These are phyloP conservation scores for Erodium chrysanthum DNA, from an alignment of 441 rosid genomes.

Conservation along the genomic window DNA sequence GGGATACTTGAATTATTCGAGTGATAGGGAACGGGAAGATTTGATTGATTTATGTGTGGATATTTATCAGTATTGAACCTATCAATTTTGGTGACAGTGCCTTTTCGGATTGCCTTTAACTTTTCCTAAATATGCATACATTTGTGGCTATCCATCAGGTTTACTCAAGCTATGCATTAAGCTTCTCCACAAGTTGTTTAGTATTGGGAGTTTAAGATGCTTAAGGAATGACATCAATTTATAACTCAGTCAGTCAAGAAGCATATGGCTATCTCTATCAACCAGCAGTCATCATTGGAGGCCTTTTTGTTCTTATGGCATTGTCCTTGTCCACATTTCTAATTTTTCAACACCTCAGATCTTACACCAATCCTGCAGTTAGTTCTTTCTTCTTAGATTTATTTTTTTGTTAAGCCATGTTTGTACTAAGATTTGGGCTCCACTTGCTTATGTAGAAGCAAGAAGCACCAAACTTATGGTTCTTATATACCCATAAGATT, in stretches of 20 bases:
- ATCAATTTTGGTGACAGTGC: too few relatives aligned
- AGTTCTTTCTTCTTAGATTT: slow-evolving; percentile 13
- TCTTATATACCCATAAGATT: too few relatives aligned
- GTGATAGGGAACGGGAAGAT: too few relatives aligned
- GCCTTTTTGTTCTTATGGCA: slow-evolving; percentile 52
- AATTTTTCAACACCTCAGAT: slow-evolving; percentile 64
- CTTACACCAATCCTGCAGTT: slow-evolving; percentile 70
- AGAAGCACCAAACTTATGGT: too few relatives aligned
- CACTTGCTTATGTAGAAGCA: too few relatives aligned
- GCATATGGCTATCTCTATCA: slow-evolving; percentile 39
- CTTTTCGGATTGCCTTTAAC: too few relatives aligned
- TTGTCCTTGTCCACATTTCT: slow-evolving; percentile 42
- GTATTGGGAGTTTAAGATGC: slow-evolving; percentile 10
- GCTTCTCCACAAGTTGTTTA: neutral
- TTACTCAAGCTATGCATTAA: neutral
- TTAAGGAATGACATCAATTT: slow-evolving; percentile 13
- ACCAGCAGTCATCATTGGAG: slow-evolving; percentile 51
- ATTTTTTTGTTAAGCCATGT: too few relatives aligned
- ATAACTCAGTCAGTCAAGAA: slow-evolving; percentile 15
- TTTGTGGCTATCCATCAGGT: neutral
- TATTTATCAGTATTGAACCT: too few relatives aligned
- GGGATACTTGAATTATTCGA: too few relatives aligned
- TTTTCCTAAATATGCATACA: neutral
- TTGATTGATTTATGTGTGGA: too few relatives aligned
- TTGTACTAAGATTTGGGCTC: too few relatives aligned